Base-by-base conservation (phyloP, 208 protist species). In the Leishmania major region DNA sequence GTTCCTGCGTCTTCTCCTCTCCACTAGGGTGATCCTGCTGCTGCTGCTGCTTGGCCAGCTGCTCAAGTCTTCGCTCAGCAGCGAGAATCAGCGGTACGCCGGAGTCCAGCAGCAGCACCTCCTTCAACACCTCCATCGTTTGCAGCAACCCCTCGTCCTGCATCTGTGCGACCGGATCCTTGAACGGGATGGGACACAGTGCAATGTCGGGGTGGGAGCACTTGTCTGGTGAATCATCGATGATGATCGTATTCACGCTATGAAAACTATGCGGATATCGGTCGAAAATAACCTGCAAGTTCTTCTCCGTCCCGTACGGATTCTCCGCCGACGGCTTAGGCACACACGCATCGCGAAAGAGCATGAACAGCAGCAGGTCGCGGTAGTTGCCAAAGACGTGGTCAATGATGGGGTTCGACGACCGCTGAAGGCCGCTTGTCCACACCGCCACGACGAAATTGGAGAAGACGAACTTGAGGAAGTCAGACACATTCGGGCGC, bases 401-500 rank as follows among this genome's bases (percentile, higher is more conserved):
- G 5, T 96, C 92, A 57, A 98, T 96, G 79, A 98, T 93, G 17
- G 91, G 94, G 71, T 90, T 88, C 28, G 89, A 95, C 22, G 94
- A 94, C n/a, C 94, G 88, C 85, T 97, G 91, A 78, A 97, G 83
- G 3, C 94, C 94, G 72, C 94, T 97, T 4, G 95, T 98, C 95
- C 95, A 98, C 77, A 98, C 94, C 40, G 91, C 94, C 17, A 98
- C 95, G 6, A 91, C 94, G 82, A 98, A 98, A 79, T 97, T 94
- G 40, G 90, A 87, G 73, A 98, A 96, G 51, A 94, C 92, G 83
- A 95, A 97, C 60, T 89, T 88, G 37, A 98, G 77, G 72, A 98
- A 97, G 72, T 96, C 90, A 31, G 82, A 45, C 25, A 95, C 90
- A 69, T 95, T 82, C 1, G 95, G 95, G 28, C 95, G 94, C 10